Evolutionary conservation across 441 rosid genomes (phyloP).

Genomic region (Jatropha multifida): DNA sequence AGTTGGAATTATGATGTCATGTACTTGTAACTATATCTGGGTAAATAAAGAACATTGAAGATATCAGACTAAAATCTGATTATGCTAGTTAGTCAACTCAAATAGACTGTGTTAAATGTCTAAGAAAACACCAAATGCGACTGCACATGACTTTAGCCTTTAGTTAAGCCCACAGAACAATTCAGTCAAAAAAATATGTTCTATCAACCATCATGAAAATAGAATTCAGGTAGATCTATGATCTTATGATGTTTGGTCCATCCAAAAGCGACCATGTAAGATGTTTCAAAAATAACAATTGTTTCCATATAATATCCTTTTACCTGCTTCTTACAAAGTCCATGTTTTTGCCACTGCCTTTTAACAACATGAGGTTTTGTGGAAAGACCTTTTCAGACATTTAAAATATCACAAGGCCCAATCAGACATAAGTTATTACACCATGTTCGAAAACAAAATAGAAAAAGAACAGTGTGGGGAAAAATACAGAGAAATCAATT

Average conservation of each 20-base stretch:
- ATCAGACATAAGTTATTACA: not conserved
- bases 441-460: not conserved
- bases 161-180: not conserved
- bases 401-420: not conserved
- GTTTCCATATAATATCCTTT: not conserved
- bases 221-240: not conserved
- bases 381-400: not conserved
- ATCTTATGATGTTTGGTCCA: not conserved
- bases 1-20: slow-evolving; percentile 1
- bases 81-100: not conserved
- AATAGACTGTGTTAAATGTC: not conserved
- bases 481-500: not conserved
- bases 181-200: not conserved
- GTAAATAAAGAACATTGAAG: not conserved
- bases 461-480: not conserved
- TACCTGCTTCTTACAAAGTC: not conserved
- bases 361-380: not conserved
- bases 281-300: not conserved
- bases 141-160: not conserved
- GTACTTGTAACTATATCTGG: not conserved
- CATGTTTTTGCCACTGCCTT: not conserved
- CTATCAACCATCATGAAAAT: not conserved
- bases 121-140: not conserved
- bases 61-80: not conserved
- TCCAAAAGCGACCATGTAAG: too few species aligned